Evolutionary conservation across 1,139 yeast genomes (phyloP).

Genomic region (Hanseniaspora gamundiae): DNA sequence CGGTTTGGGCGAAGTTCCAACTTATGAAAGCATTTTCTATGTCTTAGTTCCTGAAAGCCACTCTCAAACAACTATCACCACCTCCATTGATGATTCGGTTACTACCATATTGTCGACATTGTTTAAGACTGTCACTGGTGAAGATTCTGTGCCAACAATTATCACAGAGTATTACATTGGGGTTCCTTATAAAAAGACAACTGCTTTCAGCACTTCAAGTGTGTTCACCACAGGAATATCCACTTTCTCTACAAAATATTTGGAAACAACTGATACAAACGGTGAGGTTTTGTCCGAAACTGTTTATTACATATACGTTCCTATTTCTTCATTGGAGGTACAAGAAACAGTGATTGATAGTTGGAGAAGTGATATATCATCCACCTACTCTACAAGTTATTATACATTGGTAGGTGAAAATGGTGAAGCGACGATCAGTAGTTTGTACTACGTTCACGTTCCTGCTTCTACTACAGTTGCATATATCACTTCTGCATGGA

Average conservation of each 20-base stretch:
- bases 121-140: slow-evolving; percentile 1
- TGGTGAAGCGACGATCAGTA: slow-evolving; percentile 2
- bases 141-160: slow-evolving; percentile 4
- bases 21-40: slow-evolving; percentile 9
- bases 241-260: background rate
- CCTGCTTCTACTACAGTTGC: slow-evolving; percentile 7
- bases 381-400: slow-evolving; percentile 4
- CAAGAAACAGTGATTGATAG: background rate
- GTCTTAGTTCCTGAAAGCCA: slow-evolving; percentile 10
- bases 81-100: slow-evolving; percentile 1
- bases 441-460: slow-evolving; percentile 4
- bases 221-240: background rate
- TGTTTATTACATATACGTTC: background rate
- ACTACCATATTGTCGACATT: slow-evolving; percentile 5
- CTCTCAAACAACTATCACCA: background rate
- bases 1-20: slow-evolving; percentile 9
- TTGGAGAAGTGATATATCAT: slow-evolving; percentile 3
- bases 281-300: slow-evolving; percentile 1
- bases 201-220: background rate
- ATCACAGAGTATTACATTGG: slow-evolving; percentile 6
- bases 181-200: background rate
- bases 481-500: slow-evolving; percentile 7
- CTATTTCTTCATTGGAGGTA: background rate
- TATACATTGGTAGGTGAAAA: slow-evolving; percentile 3
- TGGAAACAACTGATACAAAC: background rate